Percentiles rank a stretch among this genome's conserved stretches.
Conservation (phyloP, 73 alveolate species). For the Tetrahymena elliotti region DNA sequence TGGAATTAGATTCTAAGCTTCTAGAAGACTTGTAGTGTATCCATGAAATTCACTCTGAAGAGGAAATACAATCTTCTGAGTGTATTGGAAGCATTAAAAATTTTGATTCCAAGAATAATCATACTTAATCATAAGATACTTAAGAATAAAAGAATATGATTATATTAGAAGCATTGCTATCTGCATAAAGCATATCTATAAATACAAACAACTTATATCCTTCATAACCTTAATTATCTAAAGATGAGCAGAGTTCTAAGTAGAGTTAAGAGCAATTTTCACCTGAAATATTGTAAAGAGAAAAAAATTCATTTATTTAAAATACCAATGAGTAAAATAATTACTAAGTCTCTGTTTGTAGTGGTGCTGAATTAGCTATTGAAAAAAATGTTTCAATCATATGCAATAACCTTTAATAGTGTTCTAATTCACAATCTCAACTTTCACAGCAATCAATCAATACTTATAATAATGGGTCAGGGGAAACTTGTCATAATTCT, state of each 20-base stretch:
- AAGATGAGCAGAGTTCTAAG: not conserved
- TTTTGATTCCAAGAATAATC: not conserved
- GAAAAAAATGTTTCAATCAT: not conserved
- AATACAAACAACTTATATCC: too few species aligned
- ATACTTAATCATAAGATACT: not conserved
- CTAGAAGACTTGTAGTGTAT: not conserved
- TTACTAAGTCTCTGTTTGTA: too few species aligned
- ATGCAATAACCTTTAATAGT: not conserved
- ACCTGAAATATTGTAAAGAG: not conserved
- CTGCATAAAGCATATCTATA: not conserved
- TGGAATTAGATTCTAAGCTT: not conserved
- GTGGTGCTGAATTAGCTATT: not conserved
- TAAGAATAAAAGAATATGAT: not conserved
- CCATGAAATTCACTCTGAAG: not conserved
- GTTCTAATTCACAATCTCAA: not conserved
- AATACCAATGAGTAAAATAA: not conserved
- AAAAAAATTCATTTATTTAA: too few species aligned
- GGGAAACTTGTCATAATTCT: not conserved
- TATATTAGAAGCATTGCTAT: not conserved
- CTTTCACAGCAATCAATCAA: not conserved
- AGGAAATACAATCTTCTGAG: not conserved
- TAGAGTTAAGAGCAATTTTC: not conserved
- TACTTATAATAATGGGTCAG: not conserved
- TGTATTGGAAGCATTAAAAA: not conserved
- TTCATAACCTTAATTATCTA: not conserved